phyloP scores from a whole-genome alignment of 768 basidiomycete species.

The Collybia sordida region DNA sequence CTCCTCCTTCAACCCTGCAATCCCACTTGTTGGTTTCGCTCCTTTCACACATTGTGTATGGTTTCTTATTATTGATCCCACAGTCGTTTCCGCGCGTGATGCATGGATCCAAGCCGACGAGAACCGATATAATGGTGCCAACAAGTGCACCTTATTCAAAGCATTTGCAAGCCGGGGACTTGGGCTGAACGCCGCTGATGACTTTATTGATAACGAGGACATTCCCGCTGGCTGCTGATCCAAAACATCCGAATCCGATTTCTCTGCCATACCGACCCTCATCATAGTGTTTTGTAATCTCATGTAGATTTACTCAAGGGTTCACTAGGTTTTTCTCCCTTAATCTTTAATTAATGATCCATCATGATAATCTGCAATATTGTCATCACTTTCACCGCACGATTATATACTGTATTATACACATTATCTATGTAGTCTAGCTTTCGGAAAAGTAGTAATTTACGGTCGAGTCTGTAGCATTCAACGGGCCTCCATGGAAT shows the following conservation, averaged over 20 bases:
- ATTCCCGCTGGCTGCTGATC: slow-evolving; percentile 25
- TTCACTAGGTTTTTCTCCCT: not conserved
- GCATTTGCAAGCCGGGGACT: slow-evolving; percentile 51
- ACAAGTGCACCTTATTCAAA: slow-evolving; percentile 44
- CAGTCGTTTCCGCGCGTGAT: slow-evolving; percentile 45
- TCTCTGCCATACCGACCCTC: not conserved
- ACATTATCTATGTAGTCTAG: too few species aligned
- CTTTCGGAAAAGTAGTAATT: too few species aligned
- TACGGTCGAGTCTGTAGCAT: too few species aligned
- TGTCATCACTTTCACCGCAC: too few species aligned
- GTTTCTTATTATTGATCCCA: not conserved
- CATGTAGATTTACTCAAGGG: not conserved
- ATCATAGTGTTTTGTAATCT: not conserved
- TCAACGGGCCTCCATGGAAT: too few species aligned
- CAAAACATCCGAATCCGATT: slow-evolving; percentile 1
- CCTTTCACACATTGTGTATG: not conserved
- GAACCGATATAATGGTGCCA: slow-evolving; percentile 43
- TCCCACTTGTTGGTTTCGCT: slow-evolving; percentile 42
- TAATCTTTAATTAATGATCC: not conserved
- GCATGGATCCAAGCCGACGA: slow-evolving; percentile 53
- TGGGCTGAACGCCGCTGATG: slow-evolving; percentile 31
- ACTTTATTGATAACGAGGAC: slow-evolving; percentile 25
- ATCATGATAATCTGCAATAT: too few species aligned
- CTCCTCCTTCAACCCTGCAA: slow-evolving; percentile 49
- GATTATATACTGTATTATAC: too few species aligned